Evolutionary conservation across 2,329 filamentous ascomycete species (phyloP).

Genomic region (Chalara sp.): DNA sequence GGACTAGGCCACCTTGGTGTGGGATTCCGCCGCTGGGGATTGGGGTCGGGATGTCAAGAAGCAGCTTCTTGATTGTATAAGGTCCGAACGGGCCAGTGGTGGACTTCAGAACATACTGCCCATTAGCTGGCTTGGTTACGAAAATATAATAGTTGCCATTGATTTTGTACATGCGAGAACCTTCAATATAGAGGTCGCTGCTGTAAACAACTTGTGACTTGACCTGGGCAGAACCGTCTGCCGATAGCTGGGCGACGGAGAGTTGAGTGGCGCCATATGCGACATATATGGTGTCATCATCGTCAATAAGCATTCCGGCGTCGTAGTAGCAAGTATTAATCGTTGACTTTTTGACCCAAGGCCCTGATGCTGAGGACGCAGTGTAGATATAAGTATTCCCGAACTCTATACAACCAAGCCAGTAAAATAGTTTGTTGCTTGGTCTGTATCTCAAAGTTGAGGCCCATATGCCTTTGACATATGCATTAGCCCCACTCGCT

Average conservation of each 20-base stretch:
- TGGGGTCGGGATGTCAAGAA: conserved; percentile 26
- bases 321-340: conserved; percentile 49
- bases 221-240: conserved; percentile 39
- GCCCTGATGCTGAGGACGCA: conserved; percentile 32
- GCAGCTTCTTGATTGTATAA: conserved; percentile 38
- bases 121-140: conserved; percentile 35
- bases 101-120: conserved; percentile 43
- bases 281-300: conserved; percentile 51
- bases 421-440: conserved; percentile 44
- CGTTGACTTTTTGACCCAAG: conserved; percentile 34
- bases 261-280: conserved; percentile 45
- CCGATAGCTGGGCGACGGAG: conserved; percentile 42
- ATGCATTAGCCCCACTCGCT: conserved; percentile 32
- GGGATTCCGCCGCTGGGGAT: conserved; percentile 37
- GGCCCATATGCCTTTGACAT: conserved; percentile 50
- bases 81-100: conserved; percentile 41
- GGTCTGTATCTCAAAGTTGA: conserved; percentile 44
- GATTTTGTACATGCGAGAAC: conserved; percentile 48
- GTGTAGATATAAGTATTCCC: conserved; percentile 47
- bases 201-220: conserved; percentile 38
- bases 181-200: conserved; percentile 37
- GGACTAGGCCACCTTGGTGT: conserved; percentile 49
- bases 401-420: conserved; percentile 48
- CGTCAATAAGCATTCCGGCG: conserved; percentile 47
- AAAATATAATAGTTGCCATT: conserved; percentile 50